phyloP scores from a whole-genome alignment of 495 filamentous ascomycete genomes.

The Hypomontagnella monticulosa region DNA sequence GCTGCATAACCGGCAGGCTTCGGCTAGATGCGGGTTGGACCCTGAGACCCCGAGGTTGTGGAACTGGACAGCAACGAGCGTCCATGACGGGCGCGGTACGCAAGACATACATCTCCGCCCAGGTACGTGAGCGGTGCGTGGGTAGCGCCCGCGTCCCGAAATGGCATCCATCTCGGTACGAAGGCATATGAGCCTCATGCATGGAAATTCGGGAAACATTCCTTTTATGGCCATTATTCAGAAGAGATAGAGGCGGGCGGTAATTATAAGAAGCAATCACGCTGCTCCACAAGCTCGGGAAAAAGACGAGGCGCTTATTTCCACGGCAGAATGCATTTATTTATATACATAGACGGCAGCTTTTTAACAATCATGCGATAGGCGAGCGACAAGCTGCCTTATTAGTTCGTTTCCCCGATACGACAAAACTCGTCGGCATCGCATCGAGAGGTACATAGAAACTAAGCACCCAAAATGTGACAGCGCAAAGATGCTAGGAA shows the following conservation, averaged over 20 bases:
- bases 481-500: background rate
- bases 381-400: slow-evolving; percentile 3
- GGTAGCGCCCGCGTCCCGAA: slow-evolving; percentile 14
- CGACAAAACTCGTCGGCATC: slow-evolving; percentile 4
- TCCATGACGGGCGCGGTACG: slow-evolving; percentile 10
- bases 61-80: slow-evolving; percentile 14
- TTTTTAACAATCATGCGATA: background rate
- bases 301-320: slow-evolving; percentile 12
- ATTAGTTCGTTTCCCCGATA: background rate
- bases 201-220: slow-evolving; percentile 43
- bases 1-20: slow-evolving; percentile 8
- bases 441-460: background rate
- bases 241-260: background rate
- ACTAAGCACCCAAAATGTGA: background rate
- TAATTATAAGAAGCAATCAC: slow-evolving; percentile 6
- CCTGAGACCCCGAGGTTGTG: slow-evolving; percentile 17
- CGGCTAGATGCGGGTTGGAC: slow-evolving; percentile 38
- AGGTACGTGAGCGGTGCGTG: slow-evolving; percentile 15
- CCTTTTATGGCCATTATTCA: slow-evolving; percentile 18
- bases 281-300: slow-evolving; percentile 11
- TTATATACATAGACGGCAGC: background rate
- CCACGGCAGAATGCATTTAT: slow-evolving; percentile 9
- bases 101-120: slow-evolving; percentile 29
- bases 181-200: slow-evolving; percentile 32
- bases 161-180: slow-evolving; percentile 24